A percentile compares a stretch with the other conserved stretches of the same genome.
Evolutionary conservation across 1,284 basidiomycete species (phyloP).

Genomic region (Neotropicomus parvogracilis): DNA sequence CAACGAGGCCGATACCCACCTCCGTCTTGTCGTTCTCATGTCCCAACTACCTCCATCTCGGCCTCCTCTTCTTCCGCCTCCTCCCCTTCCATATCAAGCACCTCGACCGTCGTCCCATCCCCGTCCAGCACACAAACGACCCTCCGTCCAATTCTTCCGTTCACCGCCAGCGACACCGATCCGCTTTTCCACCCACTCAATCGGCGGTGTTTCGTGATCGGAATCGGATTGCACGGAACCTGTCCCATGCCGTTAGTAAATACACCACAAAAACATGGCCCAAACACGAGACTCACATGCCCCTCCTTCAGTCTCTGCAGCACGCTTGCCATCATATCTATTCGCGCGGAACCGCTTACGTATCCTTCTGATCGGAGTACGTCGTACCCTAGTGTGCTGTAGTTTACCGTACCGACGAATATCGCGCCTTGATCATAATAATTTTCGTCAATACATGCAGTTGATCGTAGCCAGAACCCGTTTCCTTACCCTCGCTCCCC

Average conservation of each 20-base stretch:
- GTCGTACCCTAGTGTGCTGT: constrained; percentile 57
- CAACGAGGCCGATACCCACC: constrained; percentile 26
- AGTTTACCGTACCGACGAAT: constrained; percentile 57
- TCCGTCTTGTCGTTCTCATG: constrained; percentile 23
- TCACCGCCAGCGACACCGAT: constrained; percentile 60
- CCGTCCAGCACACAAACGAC: constrained; percentile 70
- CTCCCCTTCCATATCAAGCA: constrained; percentile 73
- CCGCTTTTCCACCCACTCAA: constrained; percentile 50
- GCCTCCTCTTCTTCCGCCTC: constrained; percentile 40
- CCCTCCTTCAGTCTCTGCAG: constrained; percentile 52
- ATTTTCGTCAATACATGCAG: constrained; percentile 27
- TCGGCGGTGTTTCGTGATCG: constrained; percentile 56
- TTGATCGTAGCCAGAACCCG: constrained; percentile 33
- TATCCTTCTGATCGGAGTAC: constrained; percentile 43
- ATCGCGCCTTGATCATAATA: constrained; percentile 41
- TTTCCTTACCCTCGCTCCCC: constrained; percentile 35
- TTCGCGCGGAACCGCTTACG: constrained; percentile 53
- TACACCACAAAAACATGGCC: constrained; percentile 32
- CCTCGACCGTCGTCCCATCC: constrained; percentile 59
- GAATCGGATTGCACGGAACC: constrained; percentile 46
- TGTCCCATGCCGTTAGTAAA: constrained; percentile 38
- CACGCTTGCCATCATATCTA: constrained; percentile 58
- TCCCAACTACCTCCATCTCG: constrained; percentile 35
- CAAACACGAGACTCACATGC: constrained; percentile 44
- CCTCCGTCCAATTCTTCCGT: constrained; percentile 67